These are phyloP conservation scores for Botryotinia convoluta DNA, from an alignment of 2,329 filamentous ascomycete genomes.

Conservation along the genomic window DNA sequence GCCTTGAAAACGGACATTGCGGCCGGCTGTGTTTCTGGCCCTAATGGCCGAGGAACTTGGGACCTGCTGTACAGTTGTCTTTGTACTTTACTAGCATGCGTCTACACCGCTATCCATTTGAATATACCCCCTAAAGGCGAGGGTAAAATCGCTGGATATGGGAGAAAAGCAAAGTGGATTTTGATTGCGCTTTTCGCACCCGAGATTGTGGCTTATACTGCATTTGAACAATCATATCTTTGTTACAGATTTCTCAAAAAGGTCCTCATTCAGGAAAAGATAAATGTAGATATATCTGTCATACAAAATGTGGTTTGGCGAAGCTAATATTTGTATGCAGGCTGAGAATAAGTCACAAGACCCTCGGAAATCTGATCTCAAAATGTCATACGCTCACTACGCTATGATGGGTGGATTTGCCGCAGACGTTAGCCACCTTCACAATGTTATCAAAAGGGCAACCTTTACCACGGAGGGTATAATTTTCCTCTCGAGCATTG, in stretches of 20 bases:
- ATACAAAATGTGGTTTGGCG: too few relatives aligned
- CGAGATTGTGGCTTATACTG: slow-evolving; percentile 19
- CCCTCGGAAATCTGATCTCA: neutral
- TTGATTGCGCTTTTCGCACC: slow-evolving; percentile 19
- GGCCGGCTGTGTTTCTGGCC: neutral
- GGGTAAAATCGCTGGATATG: too few relatives aligned
- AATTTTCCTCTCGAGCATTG: slow-evolving; percentile 18
- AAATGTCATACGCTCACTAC: slow-evolving; percentile 22
- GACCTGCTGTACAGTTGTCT: slow-evolving; percentile 18
- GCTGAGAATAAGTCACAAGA: too few relatives aligned
- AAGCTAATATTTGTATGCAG: too few relatives aligned
- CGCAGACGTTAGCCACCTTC: slow-evolving; percentile 16
- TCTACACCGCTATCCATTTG: slow-evolving; percentile 24
- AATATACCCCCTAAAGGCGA: slow-evolving; percentile 21
- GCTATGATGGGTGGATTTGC: slow-evolving; percentile 22
- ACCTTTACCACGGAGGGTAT: slow-evolving; percentile 8
- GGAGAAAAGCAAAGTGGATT: too few relatives aligned
- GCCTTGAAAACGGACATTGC: neutral
- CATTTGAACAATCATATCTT: slow-evolving; percentile 19
- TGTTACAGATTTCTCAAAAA: slow-evolving; percentile 13
- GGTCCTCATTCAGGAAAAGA: neutral
- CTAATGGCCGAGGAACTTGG: neutral
- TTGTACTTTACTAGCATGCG: slow-evolving; percentile 20
- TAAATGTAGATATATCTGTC: too few relatives aligned
- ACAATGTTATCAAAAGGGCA: slow-evolving; percentile 12